phyloP scores from a whole-genome alignment of 257 asterid species.

The Anisodus acutangulus region DNA sequence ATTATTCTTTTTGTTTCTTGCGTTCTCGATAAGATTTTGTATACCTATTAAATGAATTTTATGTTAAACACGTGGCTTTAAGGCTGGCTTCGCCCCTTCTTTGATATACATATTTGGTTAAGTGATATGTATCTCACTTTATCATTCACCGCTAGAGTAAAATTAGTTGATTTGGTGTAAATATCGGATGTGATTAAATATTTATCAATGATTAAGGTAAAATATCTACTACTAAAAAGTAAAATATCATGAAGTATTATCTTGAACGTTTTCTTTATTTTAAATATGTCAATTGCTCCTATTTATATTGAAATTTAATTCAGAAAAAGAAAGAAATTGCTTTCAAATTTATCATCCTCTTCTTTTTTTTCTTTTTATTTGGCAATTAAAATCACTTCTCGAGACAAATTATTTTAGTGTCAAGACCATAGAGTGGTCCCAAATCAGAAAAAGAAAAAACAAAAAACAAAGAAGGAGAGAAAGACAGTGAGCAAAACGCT shows the following conservation, averaged over 20 bases:
- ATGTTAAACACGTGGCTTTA: background rate
- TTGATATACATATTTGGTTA: background rate
- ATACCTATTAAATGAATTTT: background rate
- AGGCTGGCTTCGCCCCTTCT: background rate
- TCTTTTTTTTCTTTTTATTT: background rate
- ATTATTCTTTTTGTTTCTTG: background rate
- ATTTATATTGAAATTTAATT: background rate
- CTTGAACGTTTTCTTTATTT: background rate
- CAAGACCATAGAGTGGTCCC: conserved; percentile 20
- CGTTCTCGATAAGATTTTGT: background rate
- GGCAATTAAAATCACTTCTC: background rate
- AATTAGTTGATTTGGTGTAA: no score
- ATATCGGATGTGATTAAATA: no score
- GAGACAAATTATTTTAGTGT: background rate
- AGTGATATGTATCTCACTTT: background rate
- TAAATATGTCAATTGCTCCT: background rate
- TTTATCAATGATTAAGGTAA: no score
- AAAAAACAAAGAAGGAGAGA: background rate
- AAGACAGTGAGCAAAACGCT: conserved; percentile 3
- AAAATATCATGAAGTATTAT: background rate
- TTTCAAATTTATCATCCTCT: background rate
- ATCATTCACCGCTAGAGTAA: background rate
- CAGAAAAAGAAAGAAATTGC: background rate
- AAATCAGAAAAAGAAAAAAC: background rate
- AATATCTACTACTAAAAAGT: no score